phyloP scores from a whole-genome alignment of 164 flowering plant genomes.

The Umbilicus rupestris region DNA sequence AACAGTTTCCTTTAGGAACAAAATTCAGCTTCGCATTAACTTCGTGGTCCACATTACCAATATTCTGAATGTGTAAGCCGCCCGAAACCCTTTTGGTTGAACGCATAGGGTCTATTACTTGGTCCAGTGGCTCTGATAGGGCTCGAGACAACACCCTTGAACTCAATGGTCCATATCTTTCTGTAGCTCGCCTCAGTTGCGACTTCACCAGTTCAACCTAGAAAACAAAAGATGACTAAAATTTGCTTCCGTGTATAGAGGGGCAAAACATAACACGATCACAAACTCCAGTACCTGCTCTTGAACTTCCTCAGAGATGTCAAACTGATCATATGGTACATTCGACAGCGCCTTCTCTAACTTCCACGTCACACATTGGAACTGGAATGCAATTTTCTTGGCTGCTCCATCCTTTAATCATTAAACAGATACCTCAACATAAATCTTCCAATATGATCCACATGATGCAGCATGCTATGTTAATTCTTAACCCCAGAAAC shows the following conservation, averaged over 20 bases:
- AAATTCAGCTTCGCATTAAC: constrained; percentile 15
- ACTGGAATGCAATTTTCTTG: constrained; percentile 48
- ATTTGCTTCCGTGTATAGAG: background rate
- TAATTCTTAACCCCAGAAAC: background rate
- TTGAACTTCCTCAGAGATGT: constrained; percentile 83
- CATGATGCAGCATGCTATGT: too few species aligned
- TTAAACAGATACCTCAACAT: constrained; percentile 16
- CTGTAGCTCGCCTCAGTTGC: constrained; percentile 76
- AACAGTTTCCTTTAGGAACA: constrained; percentile 17
- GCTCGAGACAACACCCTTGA: constrained; percentile 28
- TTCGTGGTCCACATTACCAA: constrained; percentile 23
- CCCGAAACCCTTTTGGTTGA: constrained; percentile 16
- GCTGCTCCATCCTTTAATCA: constrained; percentile 47
- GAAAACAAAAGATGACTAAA: constrained; percentile 9
- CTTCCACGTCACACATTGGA: constrained; percentile 69
- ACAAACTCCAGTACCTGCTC: constrained; percentile 53
- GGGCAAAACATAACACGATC: background rate
- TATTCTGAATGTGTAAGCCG: constrained; percentile 21
- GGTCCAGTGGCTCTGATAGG: constrained; percentile 31
- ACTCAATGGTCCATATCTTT: constrained; percentile 47
- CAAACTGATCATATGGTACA: constrained; percentile 52
- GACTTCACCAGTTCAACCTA: constrained; percentile 75
- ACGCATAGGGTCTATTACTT: constrained; percentile 23
- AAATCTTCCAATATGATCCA: too few species aligned
- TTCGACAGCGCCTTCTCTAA: constrained; percentile 57